Evolutionary conservation across 257 asterid species (phyloP), one percentile per base, ranked within the genome.

Genomic region (Penstemon davidsonii): DNA sequence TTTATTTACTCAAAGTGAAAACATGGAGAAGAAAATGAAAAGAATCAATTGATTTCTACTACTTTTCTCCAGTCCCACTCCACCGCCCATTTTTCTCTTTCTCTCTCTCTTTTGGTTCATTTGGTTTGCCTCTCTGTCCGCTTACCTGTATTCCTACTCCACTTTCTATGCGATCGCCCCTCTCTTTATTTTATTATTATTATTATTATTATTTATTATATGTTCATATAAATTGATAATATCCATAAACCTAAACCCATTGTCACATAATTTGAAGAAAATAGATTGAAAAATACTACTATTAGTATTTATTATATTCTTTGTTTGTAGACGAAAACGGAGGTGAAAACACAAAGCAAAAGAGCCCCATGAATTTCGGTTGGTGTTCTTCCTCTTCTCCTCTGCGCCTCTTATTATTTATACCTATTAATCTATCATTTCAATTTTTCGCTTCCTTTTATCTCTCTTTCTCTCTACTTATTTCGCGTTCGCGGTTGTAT

Each of bases 321-420:
- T 33, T 33, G 36, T 38, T 19, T 58, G 44, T 58, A 41, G 5
- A 7, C 33, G 33, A 25, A 25, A 25, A 33, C 63, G 13, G 44
- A 18, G 39, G 63, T 33, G 62, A 19, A 37, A 25, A 57, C 6
- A 39, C 18, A 18, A 53, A 53, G 5, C 18, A 13, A 53, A 15
- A 51, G 58, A 15, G 33, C 36, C 58, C 8, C 58, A 53, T 53
- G 58, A 53, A 61, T 41, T 18, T 18, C 67, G 64, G 64, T 59
- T 59, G 4, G 64, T 59, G 9, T 40, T 59, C 18, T 36, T 59
- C 40, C 49, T 40, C 64, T 38, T 39, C 63, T 46, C 49, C 3
- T 39, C 40, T 45, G 18, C 19, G 5, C 25, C 53, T 15, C 33
- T 18, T n/a, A n/a, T 60, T n/a, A 5, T 19, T 5, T 40, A 4